Conservation (phyloP, 306 rosid genomes). For the Vachellia pachyceras region DNA sequence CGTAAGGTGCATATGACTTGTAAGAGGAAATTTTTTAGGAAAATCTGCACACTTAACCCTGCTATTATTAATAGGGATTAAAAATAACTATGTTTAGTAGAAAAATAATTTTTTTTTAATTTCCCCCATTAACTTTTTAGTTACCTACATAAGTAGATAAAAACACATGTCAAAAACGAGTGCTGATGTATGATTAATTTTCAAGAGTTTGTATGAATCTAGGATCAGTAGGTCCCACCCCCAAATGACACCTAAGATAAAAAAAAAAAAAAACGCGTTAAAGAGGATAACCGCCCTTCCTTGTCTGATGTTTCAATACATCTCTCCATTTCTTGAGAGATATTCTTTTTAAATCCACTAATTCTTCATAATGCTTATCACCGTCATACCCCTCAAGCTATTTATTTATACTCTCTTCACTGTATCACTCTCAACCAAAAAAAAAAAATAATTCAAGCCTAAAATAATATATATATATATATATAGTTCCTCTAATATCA, state of each 20-base stretch:
- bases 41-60: too few relatives aligned
- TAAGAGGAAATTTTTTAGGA: too few relatives aligned
- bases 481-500: not conserved
- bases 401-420: not conserved
- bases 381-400: too few relatives aligned
- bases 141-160: not conserved
- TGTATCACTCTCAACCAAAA: conserved; percentile 23
- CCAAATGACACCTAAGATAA: conserved; percentile 52
- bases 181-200: conserved; percentile 33
- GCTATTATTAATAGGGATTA: too few relatives aligned
- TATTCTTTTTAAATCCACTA: too few relatives aligned
- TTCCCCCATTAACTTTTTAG: too few relatives aligned
- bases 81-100: too few relatives aligned
- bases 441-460: not conserved
- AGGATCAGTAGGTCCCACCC: not conserved
- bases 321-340: not conserved
- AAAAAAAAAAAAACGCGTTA: conserved; percentile 68
- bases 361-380: too few relatives aligned
- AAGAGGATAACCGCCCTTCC: conserved; percentile 37
- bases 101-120: too few relatives aligned
- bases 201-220: too few relatives aligned
- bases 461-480: too few relatives aligned
- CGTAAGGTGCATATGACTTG: too few relatives aligned
- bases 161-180: not conserved
- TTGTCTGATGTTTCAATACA: not conserved